Conservation (phyloP, 228 moss, liverwort and hornwort species). For the Sphagnum magellanicum region DNA sequence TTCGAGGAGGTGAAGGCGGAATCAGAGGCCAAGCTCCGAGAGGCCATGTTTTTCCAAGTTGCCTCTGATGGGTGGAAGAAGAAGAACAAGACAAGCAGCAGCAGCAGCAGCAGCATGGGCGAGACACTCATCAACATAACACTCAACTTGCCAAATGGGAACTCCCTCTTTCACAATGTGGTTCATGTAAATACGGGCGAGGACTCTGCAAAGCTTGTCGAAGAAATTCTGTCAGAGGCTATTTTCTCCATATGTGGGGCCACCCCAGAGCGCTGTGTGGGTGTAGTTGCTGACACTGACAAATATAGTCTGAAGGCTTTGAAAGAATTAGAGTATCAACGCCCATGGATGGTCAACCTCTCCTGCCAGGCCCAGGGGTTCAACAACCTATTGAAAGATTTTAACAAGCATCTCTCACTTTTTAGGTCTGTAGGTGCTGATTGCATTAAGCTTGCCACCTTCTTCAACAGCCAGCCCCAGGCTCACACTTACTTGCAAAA, state of each 20-base stretch:
- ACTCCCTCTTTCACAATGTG: conserved; percentile 83
- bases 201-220: conserved; percentile 73
- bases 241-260: conserved; percentile 70
- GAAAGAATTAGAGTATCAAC: conserved; percentile 84
- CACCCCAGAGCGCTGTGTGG: conserved; percentile 77
- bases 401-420: conserved; percentile 83
- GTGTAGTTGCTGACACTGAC: conserved; percentile 86
- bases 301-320: conserved; percentile 70
- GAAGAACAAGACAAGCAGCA: conserved; percentile 21
- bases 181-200: conserved; percentile 76
- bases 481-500: conserved; percentile 77
- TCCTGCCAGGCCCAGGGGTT: conserved; percentile 94
- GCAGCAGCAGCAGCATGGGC: conserved; percentile 27
- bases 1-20: conserved; percentile 87
- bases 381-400: conserved; percentile 78
- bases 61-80: conserved; percentile 91
- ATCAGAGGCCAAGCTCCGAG: conserved; percentile 82
- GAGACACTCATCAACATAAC: conserved; percentile 85
- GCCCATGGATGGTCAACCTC: conserved; percentile 90
- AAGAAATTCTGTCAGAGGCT: conserved; percentile 84
- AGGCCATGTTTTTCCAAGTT: conserved; percentile 92
- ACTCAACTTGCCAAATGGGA: conserved; percentile 86
- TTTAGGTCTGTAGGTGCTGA: conserved; percentile 77
- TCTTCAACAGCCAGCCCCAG: conserved; percentile 87
- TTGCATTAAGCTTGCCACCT: conserved; percentile 73